Evolutionary conservation across 257 asterid species (phyloP), one percentile per base, ranked within the genome.

Genomic region (Capsicum rhomboideum): DNA sequence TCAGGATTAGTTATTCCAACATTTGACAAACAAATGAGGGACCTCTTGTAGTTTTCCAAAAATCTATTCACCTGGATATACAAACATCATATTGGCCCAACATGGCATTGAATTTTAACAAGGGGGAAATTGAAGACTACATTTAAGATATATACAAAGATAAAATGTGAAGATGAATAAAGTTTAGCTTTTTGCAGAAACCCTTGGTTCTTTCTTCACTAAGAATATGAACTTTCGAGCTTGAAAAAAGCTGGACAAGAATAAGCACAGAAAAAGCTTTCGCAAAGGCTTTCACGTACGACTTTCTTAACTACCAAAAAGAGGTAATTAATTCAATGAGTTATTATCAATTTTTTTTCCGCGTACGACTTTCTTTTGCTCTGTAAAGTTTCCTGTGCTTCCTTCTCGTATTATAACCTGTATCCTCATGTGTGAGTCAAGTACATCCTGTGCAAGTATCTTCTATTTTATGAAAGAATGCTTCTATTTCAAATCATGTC

Each of bases 11-110:
- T 91, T 64, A 88, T 80, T 54, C 97, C 94, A 88, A 97, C 97
- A 84, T 98, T 96, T 91, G 91, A 95, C 87, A 96, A 96, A 89
- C 98, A 97, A 88, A 90, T 94, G 56, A 96, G 92, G 82, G 99
- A 96, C 85, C 97, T 92, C 88, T 93, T 96, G 85, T 94, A 96
- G 87, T 94, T 96, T 87, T 96, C 99, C 58, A 94, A 89, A 87
- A 91, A 94, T 83, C 90, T 96, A 89, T 93, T 92, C 80, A 94
- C 97, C 98, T 96, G 46, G 12, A 66, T 66, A 66, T 89, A 78
- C 83, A 20, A 53, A 58, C 54, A 78, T 37, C 74, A 66, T 5
- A 29, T 66, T 29, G 16, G 8, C 21, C 40, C 44, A 66, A 17
- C 44, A 14, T 29, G 46, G 46, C 21, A 29, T 66, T 66, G 74